A percentile compares a stretch with the other conserved stretches of the same genome.
phyloP scores from a whole-genome alignment of 192 early-diverging fungal genomes.

The Coemansia furcata region DNA sequence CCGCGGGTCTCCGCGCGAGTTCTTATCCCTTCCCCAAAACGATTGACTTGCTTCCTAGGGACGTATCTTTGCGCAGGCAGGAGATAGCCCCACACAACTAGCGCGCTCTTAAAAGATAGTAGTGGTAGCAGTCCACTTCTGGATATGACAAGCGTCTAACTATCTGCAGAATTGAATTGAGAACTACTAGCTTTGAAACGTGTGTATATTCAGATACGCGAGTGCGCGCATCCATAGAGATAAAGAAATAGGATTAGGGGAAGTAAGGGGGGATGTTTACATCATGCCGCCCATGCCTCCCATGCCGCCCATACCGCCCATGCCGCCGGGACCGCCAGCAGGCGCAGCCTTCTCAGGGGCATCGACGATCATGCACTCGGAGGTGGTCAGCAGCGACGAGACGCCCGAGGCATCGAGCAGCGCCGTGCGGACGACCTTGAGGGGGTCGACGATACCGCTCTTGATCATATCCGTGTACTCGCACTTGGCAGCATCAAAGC shows the following conservation, averaged over 20 bases:
- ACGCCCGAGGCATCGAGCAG: conserved; percentile 96
- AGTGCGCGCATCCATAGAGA: background rate
- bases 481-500: conserved; percentile 89
- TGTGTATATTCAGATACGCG: background rate
- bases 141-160: background rate
- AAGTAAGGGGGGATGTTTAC: conserved; percentile 11
- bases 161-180: background rate
- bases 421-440: conserved; percentile 99
- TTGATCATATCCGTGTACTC: conserved; percentile 97
- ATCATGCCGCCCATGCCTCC: conserved; percentile 59
- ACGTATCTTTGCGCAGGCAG: background rate
- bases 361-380: conserved; percentile 98
- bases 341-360: conserved; percentile 73
- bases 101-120: no score
- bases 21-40: background rate
- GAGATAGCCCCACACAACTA: background rate
- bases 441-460: conserved; percentile 95
- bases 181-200: background rate
- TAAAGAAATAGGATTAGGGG: conserved; percentile 1
- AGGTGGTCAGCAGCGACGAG: conserved; percentile 95
- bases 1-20: background rate
- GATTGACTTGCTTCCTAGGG: background rate
- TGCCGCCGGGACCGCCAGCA: conserved; percentile 57
- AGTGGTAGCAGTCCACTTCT: background rate
- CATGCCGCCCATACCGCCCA: conserved; percentile 74